Percentiles rank a stretch among this genome's conserved stretches.
phyloP scores from a whole-genome alignment of 345 rosid species.

The Sonneratia caseolaris region DNA sequence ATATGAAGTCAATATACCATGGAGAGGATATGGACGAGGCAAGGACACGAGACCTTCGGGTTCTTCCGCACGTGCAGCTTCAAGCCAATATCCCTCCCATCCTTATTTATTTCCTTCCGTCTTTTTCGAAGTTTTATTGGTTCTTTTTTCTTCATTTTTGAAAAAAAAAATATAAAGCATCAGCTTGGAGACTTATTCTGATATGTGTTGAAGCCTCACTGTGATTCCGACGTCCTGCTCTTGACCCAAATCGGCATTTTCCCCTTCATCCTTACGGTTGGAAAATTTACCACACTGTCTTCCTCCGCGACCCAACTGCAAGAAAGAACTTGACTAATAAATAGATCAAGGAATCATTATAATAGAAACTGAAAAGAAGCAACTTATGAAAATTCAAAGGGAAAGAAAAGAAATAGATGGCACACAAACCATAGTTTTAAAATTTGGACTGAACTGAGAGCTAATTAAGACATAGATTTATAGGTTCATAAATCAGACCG shows the following conservation, averaged over 20 bases:
- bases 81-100: too few species aligned
- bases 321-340: neutral
- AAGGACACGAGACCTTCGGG: too few species aligned
- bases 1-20: too few species aligned
- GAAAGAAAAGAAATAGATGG: neutral
- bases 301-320: constrained; percentile 86
- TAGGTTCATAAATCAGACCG: too few species aligned
- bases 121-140: too few species aligned
- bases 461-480: too few species aligned
- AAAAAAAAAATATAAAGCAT: neutral
- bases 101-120: too few species aligned
- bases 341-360: neutral
- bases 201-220: neutral
- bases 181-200: neutral
- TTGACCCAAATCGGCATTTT: constrained; percentile 84
- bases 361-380: neutral
- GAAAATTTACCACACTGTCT: constrained; percentile 75
- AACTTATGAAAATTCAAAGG: neutral
- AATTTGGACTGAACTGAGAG: too few species aligned
- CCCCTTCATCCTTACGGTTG: constrained; percentile 84
- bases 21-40: too few species aligned
- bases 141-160: neutral
- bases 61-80: too few species aligned
- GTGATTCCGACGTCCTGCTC: constrained; percentile 24
- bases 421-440: too few species aligned